Evolutionary conservation across 1,284 basidiomycete genomes (phyloP), one percentile per base, ranked within the genome.

Genomic region (Crocinoboletus sp.): DNA sequence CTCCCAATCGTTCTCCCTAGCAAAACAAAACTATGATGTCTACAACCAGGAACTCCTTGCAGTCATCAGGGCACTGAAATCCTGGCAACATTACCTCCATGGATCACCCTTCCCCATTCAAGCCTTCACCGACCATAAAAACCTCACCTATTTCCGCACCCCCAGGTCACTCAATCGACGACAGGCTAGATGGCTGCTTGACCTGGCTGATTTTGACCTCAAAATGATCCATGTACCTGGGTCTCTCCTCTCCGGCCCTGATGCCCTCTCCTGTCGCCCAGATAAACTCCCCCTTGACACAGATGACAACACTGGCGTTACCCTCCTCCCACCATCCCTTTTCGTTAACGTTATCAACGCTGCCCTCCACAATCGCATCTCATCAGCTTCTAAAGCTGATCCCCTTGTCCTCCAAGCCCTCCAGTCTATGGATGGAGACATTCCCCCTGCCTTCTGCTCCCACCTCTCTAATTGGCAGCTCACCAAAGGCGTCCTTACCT

Each of bases 231-330:
- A 33, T n/a, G 7, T 33, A 3, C 32, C 32, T 2, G 4, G 12
- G 0, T 2, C 2, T 2, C 22, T 33, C 19, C 17, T 20, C 0
- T 4, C 10, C 2, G 6, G 17, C 0, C 32, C 19, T 0, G 6
- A 33, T 13, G 19, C 12, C 3, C 19, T 33, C 1, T 33, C 32
- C 1, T 2, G 8, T 2, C 4, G 2, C 3, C 17, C 17, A 2
- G 6, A 23, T 7, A n/a, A n/a, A n/a, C 22, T 23, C 8, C 3
- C 8, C 22, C 22, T 8, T 4, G 6, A 22, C 4, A 4, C 20
- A 22, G 20, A 22, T 6, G 20, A 22, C 20, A 22, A 22, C 6
- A 6, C 4, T 6, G 20, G 20, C 6, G 20, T 15, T 0, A 30
- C 29, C 8, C n/a, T n/a, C n/a, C n/a, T n/a, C n/a, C n/a, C n/a